Percentiles rank a stretch among this genome's conserved stretches.
phyloP scores from a whole-genome alignment of 345 rosid species.

The Garcia nutans region DNA sequence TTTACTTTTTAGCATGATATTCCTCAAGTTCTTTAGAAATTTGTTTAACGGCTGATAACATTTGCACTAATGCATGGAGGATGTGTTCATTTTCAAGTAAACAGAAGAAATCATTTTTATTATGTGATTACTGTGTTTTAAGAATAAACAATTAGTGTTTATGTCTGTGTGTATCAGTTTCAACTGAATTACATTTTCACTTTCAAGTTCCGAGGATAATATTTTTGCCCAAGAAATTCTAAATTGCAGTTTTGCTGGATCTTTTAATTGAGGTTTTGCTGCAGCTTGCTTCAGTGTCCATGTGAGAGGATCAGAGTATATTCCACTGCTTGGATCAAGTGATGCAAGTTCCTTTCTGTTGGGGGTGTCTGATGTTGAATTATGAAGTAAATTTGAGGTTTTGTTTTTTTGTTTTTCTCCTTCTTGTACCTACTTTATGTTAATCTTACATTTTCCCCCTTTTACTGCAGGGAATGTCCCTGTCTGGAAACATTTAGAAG shows the following conservation, averaged over 20 bases:
- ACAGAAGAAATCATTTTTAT: background rate
- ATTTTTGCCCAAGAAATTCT: background rate
- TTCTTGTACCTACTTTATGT: background rate
- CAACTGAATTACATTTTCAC: background rate
- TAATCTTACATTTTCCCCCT: background rate
- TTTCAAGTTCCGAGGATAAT: background rate
- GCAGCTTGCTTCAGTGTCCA: conserved; percentile 88
- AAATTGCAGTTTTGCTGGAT: conserved; percentile 4
- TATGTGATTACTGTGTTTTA: background rate
- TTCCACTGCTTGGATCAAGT: conserved; percentile 55
- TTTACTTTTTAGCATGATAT: background rate
- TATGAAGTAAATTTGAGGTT: conserved; percentile 32
- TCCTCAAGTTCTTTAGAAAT: background rate
- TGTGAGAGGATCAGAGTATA: conserved; percentile 83
- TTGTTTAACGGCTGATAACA: background rate
- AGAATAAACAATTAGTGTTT: background rate
- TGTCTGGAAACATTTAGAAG: background rate
- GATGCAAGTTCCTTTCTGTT: conserved; percentile 50
- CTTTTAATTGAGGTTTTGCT: conserved; percentile 18
- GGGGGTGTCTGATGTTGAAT: conserved; percentile 53
- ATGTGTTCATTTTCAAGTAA: background rate
- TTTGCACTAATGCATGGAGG: background rate
- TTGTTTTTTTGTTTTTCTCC: background rate
- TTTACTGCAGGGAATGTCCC: background rate
- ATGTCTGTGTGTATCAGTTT: no score